phyloP scores from a whole-genome alignment of 164 flowering plant species.

The Dillenia suffruticosa region DNA sequence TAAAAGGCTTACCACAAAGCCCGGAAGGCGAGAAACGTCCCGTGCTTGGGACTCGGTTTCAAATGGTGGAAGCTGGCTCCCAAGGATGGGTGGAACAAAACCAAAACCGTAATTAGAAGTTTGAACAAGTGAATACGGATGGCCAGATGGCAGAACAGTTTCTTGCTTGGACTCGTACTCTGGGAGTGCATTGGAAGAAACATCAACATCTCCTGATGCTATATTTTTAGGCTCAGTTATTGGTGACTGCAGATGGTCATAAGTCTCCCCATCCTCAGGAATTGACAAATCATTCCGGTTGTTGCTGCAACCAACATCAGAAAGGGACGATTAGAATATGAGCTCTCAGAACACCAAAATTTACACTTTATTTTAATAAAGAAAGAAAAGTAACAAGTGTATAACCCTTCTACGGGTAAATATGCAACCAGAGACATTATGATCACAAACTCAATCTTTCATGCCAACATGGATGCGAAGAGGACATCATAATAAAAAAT shows the following conservation, averaged over 20 bases:
- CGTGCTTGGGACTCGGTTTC: constrained; percentile 77
- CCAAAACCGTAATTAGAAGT: constrained; percentile 56
- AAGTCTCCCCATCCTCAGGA: constrained; percentile 35
- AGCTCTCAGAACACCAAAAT: too few relatives aligned
- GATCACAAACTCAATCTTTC: too few relatives aligned
- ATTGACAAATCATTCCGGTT: constrained; percentile 31
- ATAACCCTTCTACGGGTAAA: too few relatives aligned
- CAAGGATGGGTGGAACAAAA: constrained; percentile 49
- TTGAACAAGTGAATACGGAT: constrained; percentile 49
- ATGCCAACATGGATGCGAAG: not conserved
- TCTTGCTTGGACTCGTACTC: constrained; percentile 58
- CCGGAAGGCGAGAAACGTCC: constrained; percentile 61
- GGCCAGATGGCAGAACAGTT: constrained; percentile 35
- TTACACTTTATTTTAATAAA: too few relatives aligned
- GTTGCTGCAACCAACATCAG: constrained; percentile 20
- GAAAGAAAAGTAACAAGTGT: too few relatives aligned
- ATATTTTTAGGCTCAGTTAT: constrained; percentile 29
- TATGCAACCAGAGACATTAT: too few relatives aligned
- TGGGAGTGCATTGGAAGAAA: constrained; percentile 31
- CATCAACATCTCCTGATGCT: constrained; percentile 36
- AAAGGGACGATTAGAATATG: too few relatives aligned
- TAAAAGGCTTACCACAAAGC: constrained; percentile 57
- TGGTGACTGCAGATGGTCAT: constrained; percentile 41
- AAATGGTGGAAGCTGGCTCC: constrained; percentile 53
- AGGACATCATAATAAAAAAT: not conserved